These are phyloP conservation scores for Batkoa obscura DNA, from an alignment of 371 early-diverging fungal genomes.

Conservation along the genomic window DNA sequence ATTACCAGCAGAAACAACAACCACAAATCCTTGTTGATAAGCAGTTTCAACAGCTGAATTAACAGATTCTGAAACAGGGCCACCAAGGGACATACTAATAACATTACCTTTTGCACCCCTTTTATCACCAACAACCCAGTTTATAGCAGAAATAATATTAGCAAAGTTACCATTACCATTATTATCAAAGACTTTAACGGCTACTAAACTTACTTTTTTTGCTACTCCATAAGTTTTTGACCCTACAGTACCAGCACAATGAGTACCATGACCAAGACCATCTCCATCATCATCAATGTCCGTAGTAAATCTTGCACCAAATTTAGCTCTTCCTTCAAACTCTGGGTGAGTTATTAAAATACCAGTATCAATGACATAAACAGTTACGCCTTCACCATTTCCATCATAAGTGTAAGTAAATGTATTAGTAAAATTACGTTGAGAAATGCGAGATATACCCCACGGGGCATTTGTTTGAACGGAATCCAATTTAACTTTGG, in stretches of 20 bases:
- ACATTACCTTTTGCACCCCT: conserved; percentile 1
- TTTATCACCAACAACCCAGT: conserved; percentile 12
- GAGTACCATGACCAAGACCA: conserved; percentile 38
- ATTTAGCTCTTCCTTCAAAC: conserved; percentile 48
- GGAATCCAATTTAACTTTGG: neutral
- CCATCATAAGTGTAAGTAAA: conserved; percentile 5
- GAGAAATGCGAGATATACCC: neutral
- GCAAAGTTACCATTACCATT: conserved; percentile 7
- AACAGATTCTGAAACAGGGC: neutral
- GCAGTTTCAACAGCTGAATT: neutral
- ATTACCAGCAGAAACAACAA: conserved; percentile 36
- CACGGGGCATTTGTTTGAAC: neutral
- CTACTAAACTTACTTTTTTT: conserved; percentile 42
- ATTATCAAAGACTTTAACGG: conserved; percentile 27
- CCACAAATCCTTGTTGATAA: conserved; percentile 23
- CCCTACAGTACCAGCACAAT: conserved; percentile 53
- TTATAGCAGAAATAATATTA: conserved; percentile 14
- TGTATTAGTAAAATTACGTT: neutral
- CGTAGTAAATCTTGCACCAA: conserved; percentile 52
- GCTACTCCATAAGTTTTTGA: conserved; percentile 56
- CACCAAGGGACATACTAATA: neutral
- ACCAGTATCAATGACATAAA: conserved; percentile 72
- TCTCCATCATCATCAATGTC: conserved; percentile 23
- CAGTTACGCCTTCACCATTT: conserved; percentile 38
- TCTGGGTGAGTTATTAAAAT: conserved; percentile 45